A percentile compares a stretch with the other conserved stretches of the same genome.
These are phyloP conservation scores for Ananas comosus DNA, from an alignment of 176 grass and related monocot genomes.

Conservation along the genomic window DNA sequence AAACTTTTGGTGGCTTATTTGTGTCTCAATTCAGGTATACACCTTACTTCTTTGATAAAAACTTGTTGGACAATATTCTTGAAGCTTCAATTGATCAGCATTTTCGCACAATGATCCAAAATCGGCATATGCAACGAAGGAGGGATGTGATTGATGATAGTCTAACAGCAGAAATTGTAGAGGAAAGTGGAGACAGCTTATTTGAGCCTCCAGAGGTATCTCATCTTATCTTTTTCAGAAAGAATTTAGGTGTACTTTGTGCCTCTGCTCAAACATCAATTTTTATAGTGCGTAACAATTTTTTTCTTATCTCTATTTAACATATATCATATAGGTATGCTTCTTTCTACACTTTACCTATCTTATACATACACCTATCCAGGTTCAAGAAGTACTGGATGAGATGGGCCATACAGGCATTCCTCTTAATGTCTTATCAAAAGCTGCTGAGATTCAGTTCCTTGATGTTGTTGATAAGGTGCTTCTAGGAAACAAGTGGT, in stretches of 20 bases:
- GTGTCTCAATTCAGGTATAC: slow-evolving; percentile 56
- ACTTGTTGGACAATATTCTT: slow-evolving; percentile 86
- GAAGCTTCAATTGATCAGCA: slow-evolving; percentile 93
- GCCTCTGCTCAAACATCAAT: not conserved
- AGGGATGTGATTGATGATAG: slow-evolving; percentile 64
- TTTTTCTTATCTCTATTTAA: not conserved
- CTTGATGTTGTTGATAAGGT: slow-evolving; percentile 80
- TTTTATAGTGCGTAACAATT: not conserved
- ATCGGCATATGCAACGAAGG: slow-evolving; percentile 45
- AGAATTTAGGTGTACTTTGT: too few species aligned
- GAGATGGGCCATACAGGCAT: slow-evolving; percentile 86
- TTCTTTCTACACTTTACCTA: not conserved
- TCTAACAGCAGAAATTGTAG: slow-evolving; percentile 69
- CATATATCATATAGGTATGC: not conserved
- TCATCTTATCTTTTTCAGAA: not conserved
- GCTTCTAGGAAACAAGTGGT: slow-evolving; percentile 89
- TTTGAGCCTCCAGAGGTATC: slow-evolving; percentile 88
- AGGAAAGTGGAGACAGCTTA: slow-evolving; percentile 67
- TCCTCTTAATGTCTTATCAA: slow-evolving; percentile 68
- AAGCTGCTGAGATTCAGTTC: slow-evolving; percentile 75
- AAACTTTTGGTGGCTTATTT: not conserved
- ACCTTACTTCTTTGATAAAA: slow-evolving; percentile 99
- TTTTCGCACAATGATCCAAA: slow-evolving; percentile 83
- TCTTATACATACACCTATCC: not conserved
- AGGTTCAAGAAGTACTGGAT: slow-evolving; percentile 92